These are phyloP conservation scores for Acacia pycnantha DNA, from an alignment of 331 rosid genomes.

Conservation along the genomic window DNA sequence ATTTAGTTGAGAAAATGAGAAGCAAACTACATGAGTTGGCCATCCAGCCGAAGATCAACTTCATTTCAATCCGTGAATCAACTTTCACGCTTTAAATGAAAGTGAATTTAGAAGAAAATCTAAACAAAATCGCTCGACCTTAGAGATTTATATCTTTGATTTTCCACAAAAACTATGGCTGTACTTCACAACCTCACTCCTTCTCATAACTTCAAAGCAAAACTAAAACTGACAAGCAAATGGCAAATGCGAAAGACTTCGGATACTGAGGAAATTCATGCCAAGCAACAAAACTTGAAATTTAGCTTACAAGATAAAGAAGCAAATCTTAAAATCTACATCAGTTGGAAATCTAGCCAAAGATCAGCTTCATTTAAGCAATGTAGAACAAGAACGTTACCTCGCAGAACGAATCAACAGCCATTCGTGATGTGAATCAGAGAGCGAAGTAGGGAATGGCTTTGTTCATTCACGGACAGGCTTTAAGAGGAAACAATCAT, in stretches of 20 bases:
- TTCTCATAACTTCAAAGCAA: not conserved
- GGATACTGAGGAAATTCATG: conserved; percentile 16
- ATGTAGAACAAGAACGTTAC: conserved; percentile 23
- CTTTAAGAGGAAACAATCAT: not conserved
- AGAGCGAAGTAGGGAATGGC: not conserved
- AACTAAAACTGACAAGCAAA: conserved; percentile 3
- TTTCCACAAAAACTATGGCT: not conserved
- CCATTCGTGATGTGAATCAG: conserved; percentile 36
- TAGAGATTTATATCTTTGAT: not conserved
- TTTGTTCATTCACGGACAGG: conserved; percentile 18
- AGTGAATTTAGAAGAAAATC: not conserved
- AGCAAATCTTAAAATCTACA: not conserved
- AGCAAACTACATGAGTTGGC: not conserved
- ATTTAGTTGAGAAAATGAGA: conserved; percentile 26
- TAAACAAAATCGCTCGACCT: conserved; percentile 5
- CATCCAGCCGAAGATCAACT: not conserved
- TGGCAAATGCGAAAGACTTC: conserved; percentile 9
- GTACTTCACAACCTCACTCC: not conserved
- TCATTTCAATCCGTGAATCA: conserved; percentile 27
- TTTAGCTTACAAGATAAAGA: conserved; percentile 23
- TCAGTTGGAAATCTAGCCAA: not conserved
- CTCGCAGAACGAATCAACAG: conserved; percentile 39
- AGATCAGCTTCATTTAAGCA: conserved; percentile 4
- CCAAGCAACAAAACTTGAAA: conserved; percentile 15
- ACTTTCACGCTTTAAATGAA: conserved; percentile 18